Conservation (phyloP, 225 moss, liverwort and hornwort genomes). For the Thuidium tamariscinum region DNA sequence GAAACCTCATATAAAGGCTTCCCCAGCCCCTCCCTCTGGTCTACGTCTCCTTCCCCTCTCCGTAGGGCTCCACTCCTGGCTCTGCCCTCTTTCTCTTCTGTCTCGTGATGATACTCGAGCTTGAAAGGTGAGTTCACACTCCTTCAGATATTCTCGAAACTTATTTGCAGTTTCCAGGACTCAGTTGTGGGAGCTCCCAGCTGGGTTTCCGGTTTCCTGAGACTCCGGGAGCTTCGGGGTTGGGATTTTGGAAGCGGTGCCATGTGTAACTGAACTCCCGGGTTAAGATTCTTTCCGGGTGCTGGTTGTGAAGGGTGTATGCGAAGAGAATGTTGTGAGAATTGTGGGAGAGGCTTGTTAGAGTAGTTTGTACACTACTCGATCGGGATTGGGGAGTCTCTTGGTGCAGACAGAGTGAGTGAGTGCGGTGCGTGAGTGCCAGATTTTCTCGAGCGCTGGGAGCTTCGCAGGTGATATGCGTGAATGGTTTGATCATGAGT, state of each 20-base stretch:
- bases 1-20: neutral
- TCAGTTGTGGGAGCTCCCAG: neutral
- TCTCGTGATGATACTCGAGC: neutral
- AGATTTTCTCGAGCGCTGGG: neutral
- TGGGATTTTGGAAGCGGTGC: neutral
- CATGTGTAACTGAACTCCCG: neutral
- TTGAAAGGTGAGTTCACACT: neutral
- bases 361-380: no score
- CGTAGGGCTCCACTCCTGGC: neutral
- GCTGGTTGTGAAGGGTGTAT: neutral
- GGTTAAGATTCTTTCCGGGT: neutral
- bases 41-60: neutral
- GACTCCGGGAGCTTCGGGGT: neutral
- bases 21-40: neutral
- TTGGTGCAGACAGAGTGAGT: neutral
- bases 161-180: neutral
- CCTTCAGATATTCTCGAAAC: neutral
- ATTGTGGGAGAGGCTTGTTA: neutral
- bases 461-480: neutral
- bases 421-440: neutral
- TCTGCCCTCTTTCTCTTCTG: neutral
- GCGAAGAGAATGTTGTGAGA: neutral
- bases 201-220: neutral
- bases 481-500: neutral
- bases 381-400: neutral